These are phyloP conservation scores for Royoungia palumana DNA, from an alignment of 768 basidiomycete species.

Conservation along the genomic window DNA sequence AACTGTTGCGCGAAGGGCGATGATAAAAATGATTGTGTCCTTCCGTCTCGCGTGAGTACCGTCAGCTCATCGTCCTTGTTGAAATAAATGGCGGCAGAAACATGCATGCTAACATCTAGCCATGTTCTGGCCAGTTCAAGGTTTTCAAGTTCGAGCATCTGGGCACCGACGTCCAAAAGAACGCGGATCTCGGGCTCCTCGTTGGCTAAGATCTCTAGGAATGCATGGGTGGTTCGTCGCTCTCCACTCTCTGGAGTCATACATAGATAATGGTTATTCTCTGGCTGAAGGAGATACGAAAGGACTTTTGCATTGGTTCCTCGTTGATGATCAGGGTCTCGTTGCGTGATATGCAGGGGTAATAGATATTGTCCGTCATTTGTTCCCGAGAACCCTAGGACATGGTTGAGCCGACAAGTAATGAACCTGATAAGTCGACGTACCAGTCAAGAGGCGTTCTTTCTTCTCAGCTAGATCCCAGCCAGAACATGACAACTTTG, in stretches of 20 bases:
- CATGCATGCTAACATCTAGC: conserved; percentile 28
- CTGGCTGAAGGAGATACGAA: conserved; percentile 27
- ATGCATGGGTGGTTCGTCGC: conserved; percentile 11
- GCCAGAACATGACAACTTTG: conserved; percentile 32
- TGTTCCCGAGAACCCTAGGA: conserved; percentile 38
- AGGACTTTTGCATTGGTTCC: conserved; percentile 46
- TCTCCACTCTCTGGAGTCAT: conserved; percentile 7
- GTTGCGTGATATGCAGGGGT: conserved; percentile 33
- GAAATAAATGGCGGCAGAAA: conserved; percentile 33
- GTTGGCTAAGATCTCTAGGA: conserved; percentile 32
- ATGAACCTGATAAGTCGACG: neutral
- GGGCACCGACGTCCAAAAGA: conserved; percentile 56
- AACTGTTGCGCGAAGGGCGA: conserved; percentile 35
- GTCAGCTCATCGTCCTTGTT: conserved; percentile 32
- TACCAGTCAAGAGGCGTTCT: conserved; percentile 13
- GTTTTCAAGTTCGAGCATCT: conserved; percentile 51
- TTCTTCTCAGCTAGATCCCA: conserved; percentile 37
- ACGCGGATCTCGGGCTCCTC: conserved; percentile 42
- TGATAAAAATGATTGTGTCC: conserved; percentile 24
- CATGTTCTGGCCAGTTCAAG: conserved; percentile 39
- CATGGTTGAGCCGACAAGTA: neutral
- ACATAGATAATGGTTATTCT: conserved; percentile 19
- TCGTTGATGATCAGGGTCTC: conserved; percentile 26
- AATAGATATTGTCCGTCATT: conserved; percentile 39
- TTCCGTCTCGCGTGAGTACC: conserved; percentile 31